Percentiles rank a stretch among this genome's conserved stretches.
Evolutionary conservation across 2,329 filamentous ascomycete species (phyloP).

Genomic region (Ceratocystis cubensis): DNA sequence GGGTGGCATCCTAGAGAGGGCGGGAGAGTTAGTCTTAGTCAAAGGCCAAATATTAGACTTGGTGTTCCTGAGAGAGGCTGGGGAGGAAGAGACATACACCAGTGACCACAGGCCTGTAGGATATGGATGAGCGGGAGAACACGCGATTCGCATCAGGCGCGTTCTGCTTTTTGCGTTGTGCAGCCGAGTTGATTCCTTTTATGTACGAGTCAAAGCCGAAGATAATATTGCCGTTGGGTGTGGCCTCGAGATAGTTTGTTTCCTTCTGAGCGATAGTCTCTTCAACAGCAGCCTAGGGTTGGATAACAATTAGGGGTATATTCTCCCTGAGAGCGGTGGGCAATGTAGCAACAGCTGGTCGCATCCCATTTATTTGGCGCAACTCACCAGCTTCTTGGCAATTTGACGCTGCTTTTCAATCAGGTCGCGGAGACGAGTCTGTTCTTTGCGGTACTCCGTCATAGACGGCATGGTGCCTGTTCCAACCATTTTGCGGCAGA

Average conservation of each 20-base stretch:
- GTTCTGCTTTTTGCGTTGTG: conserved; percentile 51
- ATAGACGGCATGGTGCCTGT: conserved; percentile 28
- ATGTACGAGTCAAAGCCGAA: conserved; percentile 97
- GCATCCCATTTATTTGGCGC: too few species aligned
- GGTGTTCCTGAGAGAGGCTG: neutral
- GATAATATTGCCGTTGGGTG: conserved; percentile 84
- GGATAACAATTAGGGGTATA: neutral
- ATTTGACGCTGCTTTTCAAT: conserved; percentile 34
- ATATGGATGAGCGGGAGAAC: conserved; percentile 55
- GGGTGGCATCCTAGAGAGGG: conserved; percentile 31
- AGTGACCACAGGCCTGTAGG: conserved; percentile 39
- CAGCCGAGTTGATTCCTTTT: conserved; percentile 62
- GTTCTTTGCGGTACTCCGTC: conserved; percentile 40
- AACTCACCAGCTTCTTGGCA: conserved; percentile 30
- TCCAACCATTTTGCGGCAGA: conserved; percentile 16
- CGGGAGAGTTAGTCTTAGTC: neutral
- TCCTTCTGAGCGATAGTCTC: conserved; percentile 76
- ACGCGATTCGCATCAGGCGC: conserved; percentile 60
- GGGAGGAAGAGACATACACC: conserved; percentile 25
- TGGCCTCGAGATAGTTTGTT: conserved; percentile 79
- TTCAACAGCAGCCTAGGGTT: conserved; percentile 40
- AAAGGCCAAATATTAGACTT: neutral
- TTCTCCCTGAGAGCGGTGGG: conserved; percentile 28
- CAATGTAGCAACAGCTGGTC: too few species aligned
- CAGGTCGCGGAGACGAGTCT: conserved; percentile 37